Conservation (phyloP, 2,329 filamentous ascomycete species). For the Arthroderma sp. region DNA sequence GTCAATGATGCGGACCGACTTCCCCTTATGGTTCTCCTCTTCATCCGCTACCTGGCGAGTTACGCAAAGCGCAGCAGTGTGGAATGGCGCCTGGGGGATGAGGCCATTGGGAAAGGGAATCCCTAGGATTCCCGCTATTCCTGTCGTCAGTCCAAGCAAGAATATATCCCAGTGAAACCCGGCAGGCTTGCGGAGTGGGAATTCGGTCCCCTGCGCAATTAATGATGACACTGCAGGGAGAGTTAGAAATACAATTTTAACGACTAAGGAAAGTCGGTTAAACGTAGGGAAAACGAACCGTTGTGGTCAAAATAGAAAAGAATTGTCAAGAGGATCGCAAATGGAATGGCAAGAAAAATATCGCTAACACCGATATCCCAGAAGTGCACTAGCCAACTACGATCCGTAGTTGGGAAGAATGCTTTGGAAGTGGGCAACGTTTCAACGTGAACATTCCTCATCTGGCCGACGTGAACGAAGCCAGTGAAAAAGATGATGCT, state of each 20-base stretch:
- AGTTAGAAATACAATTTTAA: not conserved
- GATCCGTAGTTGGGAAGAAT: constrained; percentile 63
- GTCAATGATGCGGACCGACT: constrained; percentile 50
- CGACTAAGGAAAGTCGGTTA: not conserved
- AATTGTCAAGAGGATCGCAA: constrained; percentile 69
- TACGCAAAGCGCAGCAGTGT: constrained; percentile 67
- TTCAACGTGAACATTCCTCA: constrained; percentile 57
- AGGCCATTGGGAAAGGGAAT: constrained; percentile 73
- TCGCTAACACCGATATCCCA: constrained; percentile 64
- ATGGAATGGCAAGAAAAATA: constrained; percentile 75
- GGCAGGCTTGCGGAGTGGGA: constrained; percentile 65
- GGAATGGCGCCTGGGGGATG: constrained; percentile 73
- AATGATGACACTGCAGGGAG: constrained; percentile 55
- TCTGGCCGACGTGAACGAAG: constrained; percentile 75
- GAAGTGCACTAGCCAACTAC: constrained; percentile 68
- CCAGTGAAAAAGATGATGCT: constrained; percentile 81
- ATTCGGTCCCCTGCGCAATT: constrained; percentile 72
- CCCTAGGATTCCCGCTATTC: constrained; percentile 61
- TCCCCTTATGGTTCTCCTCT: constrained; percentile 49
- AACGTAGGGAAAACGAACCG: constrained; percentile 36
- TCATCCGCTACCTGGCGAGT: constrained; percentile 45
- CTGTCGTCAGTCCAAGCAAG: constrained; percentile 65
- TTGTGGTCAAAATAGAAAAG: constrained; percentile 89
- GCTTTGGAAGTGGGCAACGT: constrained; percentile 63
- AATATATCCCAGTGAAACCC: constrained; percentile 82